phyloP scores from a whole-genome alignment of 2,329 filamentous ascomycete genomes.

The Claviceps monticola region DNA sequence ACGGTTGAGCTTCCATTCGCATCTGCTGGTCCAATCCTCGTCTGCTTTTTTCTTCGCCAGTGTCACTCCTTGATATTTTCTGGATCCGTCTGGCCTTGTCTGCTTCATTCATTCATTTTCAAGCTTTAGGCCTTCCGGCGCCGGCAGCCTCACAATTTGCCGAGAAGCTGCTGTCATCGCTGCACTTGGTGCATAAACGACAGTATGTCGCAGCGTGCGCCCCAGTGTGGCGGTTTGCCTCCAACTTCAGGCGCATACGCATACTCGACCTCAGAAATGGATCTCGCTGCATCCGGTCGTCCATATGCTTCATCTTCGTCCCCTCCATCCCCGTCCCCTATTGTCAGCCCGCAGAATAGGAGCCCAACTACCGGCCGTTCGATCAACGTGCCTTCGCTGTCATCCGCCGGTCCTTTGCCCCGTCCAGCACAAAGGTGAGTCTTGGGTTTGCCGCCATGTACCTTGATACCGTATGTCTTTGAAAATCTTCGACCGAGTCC shows the following conservation, averaged over 20 bases:
- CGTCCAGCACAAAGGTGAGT: conserved; percentile 16
- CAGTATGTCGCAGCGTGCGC: conserved; percentile 40
- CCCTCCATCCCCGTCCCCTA: conserved; percentile 11
- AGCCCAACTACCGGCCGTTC: conserved; percentile 31
- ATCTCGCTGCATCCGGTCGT: conserved; percentile 1
- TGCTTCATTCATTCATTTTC: background rate
- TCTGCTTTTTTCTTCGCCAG: background rate
- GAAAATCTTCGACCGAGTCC: background rate
- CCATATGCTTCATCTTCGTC: conserved; percentile 9
- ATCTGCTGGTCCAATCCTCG: background rate
- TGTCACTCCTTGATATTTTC: background rate
- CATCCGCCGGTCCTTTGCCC: conserved; percentile 11
- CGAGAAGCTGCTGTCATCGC: conserved; percentile 6
- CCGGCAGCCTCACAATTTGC: conserved; percentile 2
- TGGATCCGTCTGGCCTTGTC: background rate
- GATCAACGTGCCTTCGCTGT: conserved; percentile 11
- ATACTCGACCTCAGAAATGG: conserved; percentile 3
- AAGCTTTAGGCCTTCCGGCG: background rate
- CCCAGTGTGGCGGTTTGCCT: conserved; percentile 28
- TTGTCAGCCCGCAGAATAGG: conserved; percentile 21
- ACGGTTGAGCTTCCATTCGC: background rate
- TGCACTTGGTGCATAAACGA: conserved; percentile 10
- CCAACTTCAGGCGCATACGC: conserved; percentile 13
- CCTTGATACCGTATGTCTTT: background rate
- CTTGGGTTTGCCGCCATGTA: background rate